Evolutionary conservation across 306 rosid species (phyloP), one percentile per base, ranked within the genome.

Genomic region (Cucurbita moschata): DNA sequence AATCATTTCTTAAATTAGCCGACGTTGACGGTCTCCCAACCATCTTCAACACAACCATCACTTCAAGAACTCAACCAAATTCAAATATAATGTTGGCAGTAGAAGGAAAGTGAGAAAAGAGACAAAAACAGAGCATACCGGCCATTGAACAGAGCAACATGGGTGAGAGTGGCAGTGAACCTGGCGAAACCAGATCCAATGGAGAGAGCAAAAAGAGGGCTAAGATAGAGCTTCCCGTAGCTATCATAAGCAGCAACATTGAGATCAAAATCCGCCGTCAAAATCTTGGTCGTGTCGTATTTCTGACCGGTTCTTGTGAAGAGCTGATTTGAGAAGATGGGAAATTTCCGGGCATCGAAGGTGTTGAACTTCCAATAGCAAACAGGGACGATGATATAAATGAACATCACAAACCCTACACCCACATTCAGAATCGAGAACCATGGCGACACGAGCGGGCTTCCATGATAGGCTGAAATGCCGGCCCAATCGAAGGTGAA

Each of bases 401-500:
- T 77, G 86, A 95, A 95, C 90, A 91, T 89, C 77, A 91, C 73
- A 70, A 95, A 95, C 76, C 99, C 99, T 76, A 88, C 73, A 18
- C 92, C 99, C 30, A 95, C 91, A 42, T 95, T 95, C 80, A 91
- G 84, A 80, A 95, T 91, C 72, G 97, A 91, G 77, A 85, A 59
- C 96, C 96, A 95, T 51, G 99, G 97, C 13, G 96, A 38, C 47
- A 95, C 96, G 38, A 95, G 90, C 5, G 99, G 99, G 81, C 97
- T 95, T 52, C 99, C 99, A 64, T 91, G 99, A 68, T 95, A 95
- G 75, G 99, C 99, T 12, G 92, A 86, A 75, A 95, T 95, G 43
- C 99, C 99, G 10, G 99, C 97, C 99, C 99, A 95, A 66, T 95
- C 99, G n/a, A 95, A 55, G 10, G 87, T 89, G 86, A 95, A 95